Conservation (phyloP, 2,329 filamentous ascomycete species). For the Myriosclerotinia duriaeana region DNA sequence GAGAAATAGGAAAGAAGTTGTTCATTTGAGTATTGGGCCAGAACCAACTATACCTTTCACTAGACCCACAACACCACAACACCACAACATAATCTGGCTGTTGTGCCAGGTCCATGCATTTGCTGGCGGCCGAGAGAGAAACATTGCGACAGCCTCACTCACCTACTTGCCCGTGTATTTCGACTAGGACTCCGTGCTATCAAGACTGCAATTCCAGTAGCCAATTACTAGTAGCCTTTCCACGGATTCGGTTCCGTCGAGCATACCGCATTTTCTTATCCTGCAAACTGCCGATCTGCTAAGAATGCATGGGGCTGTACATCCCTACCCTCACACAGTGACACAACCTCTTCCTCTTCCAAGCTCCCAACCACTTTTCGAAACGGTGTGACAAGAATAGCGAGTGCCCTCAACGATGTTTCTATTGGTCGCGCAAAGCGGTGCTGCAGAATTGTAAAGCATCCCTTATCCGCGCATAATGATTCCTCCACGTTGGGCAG, state of each 20-base stretch:
- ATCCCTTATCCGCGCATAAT: too few relatives aligned
- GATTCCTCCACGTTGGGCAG: too few relatives aligned
- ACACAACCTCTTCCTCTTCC: too few relatives aligned
- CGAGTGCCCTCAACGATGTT: too few relatives aligned
- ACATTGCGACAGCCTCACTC: background rate
- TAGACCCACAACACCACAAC: background rate
- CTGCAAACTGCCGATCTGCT: background rate
- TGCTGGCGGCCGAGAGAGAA: background rate
- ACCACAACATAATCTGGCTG: background rate
- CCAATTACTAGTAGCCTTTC: too few relatives aligned
- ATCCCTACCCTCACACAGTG: too few relatives aligned
- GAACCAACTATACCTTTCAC: background rate
- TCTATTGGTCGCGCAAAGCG: too few relatives aligned
- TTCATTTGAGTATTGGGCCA: background rate
- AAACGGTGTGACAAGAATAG: too few relatives aligned
- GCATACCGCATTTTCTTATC: background rate
- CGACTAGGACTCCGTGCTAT: background rate
- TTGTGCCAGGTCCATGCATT: background rate
- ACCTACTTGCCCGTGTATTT: background rate
- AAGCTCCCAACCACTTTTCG: too few relatives aligned
- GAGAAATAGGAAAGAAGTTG: background rate
- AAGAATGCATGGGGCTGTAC: background rate
- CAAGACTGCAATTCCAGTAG: background rate
- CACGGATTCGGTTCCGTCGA: background rate
- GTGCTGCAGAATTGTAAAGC: too few relatives aligned